Conservation (phyloP, 2,329 filamentous ascomycete genomes). For the Emergomyces pasteurianus region DNA sequence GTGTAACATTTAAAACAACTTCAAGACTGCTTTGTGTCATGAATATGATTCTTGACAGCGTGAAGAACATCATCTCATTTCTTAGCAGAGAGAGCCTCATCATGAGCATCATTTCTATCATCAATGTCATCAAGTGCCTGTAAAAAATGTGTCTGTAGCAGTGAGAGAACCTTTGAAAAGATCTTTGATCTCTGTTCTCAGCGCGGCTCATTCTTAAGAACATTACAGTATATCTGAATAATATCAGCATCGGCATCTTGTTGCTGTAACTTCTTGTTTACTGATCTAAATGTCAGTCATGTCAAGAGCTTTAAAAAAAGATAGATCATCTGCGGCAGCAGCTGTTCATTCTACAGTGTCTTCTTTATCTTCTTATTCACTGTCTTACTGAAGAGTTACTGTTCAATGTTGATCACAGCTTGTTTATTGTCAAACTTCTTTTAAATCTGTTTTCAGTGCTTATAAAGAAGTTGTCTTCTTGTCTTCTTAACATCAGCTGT, state of each 20-base stretch:
- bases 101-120: neutral
- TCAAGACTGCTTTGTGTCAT: neutral
- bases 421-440: constrained; percentile 11
- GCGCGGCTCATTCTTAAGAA: constrained; percentile 11
- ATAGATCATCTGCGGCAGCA: constrained; percentile 12
- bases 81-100: neutral
- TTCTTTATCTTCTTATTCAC: constrained; percentile 6
- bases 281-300: constrained; percentile 4
- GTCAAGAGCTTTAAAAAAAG: constrained; percentile 16
- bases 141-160: neutral
- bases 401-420: constrained; percentile 12
- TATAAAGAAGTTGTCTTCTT: constrained; percentile 6
- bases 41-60: neutral
- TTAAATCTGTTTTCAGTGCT: constrained; percentile 4
- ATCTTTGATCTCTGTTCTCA: neutral
- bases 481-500: constrained; percentile 10
- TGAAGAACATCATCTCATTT: neutral
- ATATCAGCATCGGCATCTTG: constrained; percentile 12
- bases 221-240: constrained; percentile 12
- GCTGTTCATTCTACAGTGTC: constrained; percentile 8
- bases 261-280: constrained; percentile 12
- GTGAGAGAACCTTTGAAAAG: no score
- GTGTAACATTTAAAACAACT: neutral
- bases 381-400: constrained; percentile 9
- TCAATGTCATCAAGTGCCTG: neutral